Evolutionary conservation across 1,139 yeast species (phyloP), one percentile per base, ranked within the genome.

Genomic region (Geotrichum fermentans): DNA sequence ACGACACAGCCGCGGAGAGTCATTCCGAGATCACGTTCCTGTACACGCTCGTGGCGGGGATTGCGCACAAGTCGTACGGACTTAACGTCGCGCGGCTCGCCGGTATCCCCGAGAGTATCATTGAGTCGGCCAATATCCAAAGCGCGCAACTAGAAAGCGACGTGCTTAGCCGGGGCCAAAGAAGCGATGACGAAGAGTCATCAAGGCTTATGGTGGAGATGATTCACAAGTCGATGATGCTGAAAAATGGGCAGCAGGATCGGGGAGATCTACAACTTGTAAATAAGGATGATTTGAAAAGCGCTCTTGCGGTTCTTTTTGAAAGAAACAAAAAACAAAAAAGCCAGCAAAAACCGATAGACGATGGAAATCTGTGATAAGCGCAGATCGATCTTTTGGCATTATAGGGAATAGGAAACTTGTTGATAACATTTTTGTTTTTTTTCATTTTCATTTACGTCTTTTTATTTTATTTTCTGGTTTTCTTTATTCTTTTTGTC

Each of bases 1-100:
- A 68, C 11, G 54, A 44, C n/a, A 45, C 47, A 2, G 43, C 44
- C 17, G 47, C 41, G 44, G 51, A 51, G 43, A 43, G 56, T 2
- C 47, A 47, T 40, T 37, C 14, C 4, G 54, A 50, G 16, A 56
- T 60, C n/a, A 55, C 58, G 11, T 61, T 68, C 48, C 53, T 66
- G 40, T 68, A 66, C 53, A 58, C 57, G 26, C 55, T 66, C n/a
- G 65, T 52, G 7, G 52, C 47, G 14, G 72, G 72, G 1, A 57
- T 63, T 6, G 68, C 70, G 6, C 58, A 59, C 35, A 49, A 62
- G 10, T 65, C 70, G 8, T 68, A 65, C 45, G 72, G 72, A 30
- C 56, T 68, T 13, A 68, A 68, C 45, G 72, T 68, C 7, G 72
- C 71, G 2, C 55, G 65, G 11, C 53, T 68, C 35, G 72, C 72